Conservation (phyloP, 176 grass and related monocot species). For the Sorghum bicolor region DNA sequence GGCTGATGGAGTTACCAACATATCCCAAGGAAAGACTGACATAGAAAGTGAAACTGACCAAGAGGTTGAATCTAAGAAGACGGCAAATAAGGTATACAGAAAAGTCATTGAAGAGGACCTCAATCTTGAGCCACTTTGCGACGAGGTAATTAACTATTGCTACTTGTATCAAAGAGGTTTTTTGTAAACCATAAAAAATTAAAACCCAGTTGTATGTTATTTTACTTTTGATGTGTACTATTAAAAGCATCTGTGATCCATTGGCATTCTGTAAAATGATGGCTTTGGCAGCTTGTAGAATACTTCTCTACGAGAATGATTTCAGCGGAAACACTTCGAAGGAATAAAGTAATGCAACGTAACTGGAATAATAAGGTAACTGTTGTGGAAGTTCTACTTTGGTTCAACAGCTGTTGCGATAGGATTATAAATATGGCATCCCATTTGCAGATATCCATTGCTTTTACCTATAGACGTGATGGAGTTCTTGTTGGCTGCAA, state of each 20-base stretch:
- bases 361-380: slow-evolving; percentile 47
- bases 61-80: neutral
- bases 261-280: slow-evolving; percentile 29
- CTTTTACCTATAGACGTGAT: slow-evolving; percentile 82
- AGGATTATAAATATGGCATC: slow-evolving; percentile 16
- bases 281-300: slow-evolving; percentile 63
- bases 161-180: neutral
- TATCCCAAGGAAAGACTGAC: slow-evolving; percentile 21
- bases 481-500: slow-evolving; percentile 75
- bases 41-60: slow-evolving; percentile 28
- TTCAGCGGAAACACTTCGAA: slow-evolving; percentile 43
- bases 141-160: slow-evolving; percentile 45
- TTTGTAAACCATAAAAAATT: neutral
- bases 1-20: slow-evolving; percentile 29
- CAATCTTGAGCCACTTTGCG: slow-evolving; percentile 61
- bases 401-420: neutral
- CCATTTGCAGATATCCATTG: slow-evolving; percentile 71
- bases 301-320: slow-evolving; percentile 83
- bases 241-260: slow-evolving; percentile 27
- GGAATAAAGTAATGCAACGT: slow-evolving; percentile 53
- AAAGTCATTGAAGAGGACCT: slow-evolving; percentile 60
- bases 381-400: slow-evolving; percentile 1
- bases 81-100: slow-evolving; percentile 50
- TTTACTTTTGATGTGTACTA: slow-evolving; percentile 8
- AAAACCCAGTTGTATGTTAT: neutral